Conservation (phyloP, 495 filamentous ascomycete genomes). For the Diplogelasinospora grovesii region DNA sequence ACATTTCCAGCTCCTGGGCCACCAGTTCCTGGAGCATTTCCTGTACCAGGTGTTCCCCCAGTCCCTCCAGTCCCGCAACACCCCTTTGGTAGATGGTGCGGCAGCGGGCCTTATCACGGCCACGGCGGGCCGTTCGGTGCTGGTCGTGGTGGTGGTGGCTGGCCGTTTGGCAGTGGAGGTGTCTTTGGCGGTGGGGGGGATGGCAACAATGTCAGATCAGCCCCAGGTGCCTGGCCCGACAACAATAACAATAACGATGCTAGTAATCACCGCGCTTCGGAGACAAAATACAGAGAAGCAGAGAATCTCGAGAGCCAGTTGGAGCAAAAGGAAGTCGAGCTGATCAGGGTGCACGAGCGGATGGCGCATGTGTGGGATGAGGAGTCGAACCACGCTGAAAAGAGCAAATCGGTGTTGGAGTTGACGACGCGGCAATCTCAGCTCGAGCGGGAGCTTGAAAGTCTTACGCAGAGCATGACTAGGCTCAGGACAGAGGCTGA, state of each 20-base stretch:
- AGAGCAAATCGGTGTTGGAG: slow-evolving; percentile 3
- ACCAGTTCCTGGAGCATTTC: background rate
- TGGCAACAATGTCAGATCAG: slow-evolving; percentile 2
- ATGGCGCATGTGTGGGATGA: slow-evolving; percentile 11
- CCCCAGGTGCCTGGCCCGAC: slow-evolving; percentile 23
- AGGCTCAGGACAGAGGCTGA: slow-evolving; percentile 25
- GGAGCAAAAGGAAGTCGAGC: slow-evolving; percentile 15
- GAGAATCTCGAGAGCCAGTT: slow-evolving; percentile 25
- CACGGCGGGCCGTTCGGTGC: background rate
- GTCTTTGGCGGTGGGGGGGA: background rate
- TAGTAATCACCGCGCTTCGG: slow-evolving; percentile 10
- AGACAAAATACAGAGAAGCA: slow-evolving; percentile 22
- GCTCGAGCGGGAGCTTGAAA: slow-evolving; percentile 25
- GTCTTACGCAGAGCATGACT: slow-evolving; percentile 13
- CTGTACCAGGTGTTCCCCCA: background rate
- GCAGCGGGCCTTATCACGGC: background rate
- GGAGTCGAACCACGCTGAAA: background rate
- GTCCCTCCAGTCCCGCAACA: background rate
- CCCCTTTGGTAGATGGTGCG: background rate
- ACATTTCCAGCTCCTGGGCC: background rate
- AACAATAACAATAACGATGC: slow-evolving; percentile 4
- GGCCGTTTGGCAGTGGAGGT: background rate
- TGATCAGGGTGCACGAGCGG: slow-evolving; percentile 13
- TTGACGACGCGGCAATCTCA: slow-evolving; percentile 4
- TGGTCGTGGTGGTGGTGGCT: background rate